A percentile compares a stretch with the other conserved stretches of the same genome.
Evolutionary conservation across 306 rosid species (phyloP).

Genomic region (Vigna nakashimae): DNA sequence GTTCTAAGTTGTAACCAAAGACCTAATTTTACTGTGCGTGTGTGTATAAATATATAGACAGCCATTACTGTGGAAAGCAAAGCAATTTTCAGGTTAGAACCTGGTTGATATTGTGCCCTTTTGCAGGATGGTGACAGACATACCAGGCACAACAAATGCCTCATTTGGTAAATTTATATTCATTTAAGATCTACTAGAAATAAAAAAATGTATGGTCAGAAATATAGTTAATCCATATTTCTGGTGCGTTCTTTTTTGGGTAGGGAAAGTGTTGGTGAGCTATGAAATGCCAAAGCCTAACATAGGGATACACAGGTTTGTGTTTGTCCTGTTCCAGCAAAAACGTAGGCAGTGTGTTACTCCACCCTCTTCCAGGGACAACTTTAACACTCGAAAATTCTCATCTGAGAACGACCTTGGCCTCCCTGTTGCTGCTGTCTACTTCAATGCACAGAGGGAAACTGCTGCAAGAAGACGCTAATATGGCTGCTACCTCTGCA

Average conservation of each 20-base stretch:
- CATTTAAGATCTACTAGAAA: neutral
- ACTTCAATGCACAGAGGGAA: conserved; percentile 82
- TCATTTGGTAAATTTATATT: conserved; percentile 71
- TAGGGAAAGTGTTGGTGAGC: conserved; percentile 76
- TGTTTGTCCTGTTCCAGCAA: conserved; percentile 83
- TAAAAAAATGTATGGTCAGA: neutral
- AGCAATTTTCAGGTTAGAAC: neutral
- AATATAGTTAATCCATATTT: neutral
- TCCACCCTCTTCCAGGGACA: conserved; percentile 67
- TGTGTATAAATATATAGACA: too few species aligned
- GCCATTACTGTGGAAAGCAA: neutral
- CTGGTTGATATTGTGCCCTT: conserved; percentile 17
- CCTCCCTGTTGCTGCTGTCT: conserved; percentile 89
- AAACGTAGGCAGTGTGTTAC: conserved; percentile 59
- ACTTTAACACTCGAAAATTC: conserved; percentile 70
- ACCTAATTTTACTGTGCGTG: neutral
- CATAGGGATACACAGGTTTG: conserved; percentile 93
- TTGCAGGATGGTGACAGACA: conserved; percentile 91
- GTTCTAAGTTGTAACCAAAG: neutral
- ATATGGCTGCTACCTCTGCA: neutral
- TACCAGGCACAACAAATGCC: conserved; percentile 95
- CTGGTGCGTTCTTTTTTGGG: neutral
- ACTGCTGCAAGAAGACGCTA: conserved; percentile 77
- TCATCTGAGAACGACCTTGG: conserved; percentile 69
- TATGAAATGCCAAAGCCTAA: conserved; percentile 84